These are phyloP conservation scores for Fabrea salina DNA, from an alignment of 169 alveolate species.

Conservation along the genomic window DNA sequence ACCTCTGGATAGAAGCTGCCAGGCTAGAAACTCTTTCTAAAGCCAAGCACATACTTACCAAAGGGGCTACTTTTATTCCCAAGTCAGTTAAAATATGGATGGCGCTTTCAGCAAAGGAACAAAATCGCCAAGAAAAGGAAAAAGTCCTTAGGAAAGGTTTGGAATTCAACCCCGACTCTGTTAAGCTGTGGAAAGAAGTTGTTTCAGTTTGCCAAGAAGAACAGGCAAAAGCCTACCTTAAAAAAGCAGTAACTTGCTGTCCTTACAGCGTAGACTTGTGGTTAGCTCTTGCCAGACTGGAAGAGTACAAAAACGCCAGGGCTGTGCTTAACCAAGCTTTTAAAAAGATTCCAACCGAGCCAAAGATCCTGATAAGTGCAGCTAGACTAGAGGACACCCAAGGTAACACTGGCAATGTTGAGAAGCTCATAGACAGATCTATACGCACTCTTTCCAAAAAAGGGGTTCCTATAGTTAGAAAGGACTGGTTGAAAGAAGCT, in stretches of 20 bases:
- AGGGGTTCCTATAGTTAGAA: slow-evolving; percentile 80
- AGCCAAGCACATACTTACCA: slow-evolving; percentile 92
- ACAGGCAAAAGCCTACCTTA: slow-evolving; percentile 91
- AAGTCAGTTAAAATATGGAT: slow-evolving; percentile 93
- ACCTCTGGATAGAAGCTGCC: slow-evolving; percentile 99
- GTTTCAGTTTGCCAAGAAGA: slow-evolving; percentile 91
- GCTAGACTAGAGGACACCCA: slow-evolving; percentile 96
- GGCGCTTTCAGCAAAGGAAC: slow-evolving; percentile 93
- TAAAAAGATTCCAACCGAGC: slow-evolving; percentile 93
- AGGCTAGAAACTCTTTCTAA: slow-evolving; percentile 94
- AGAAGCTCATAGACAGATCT: slow-evolving; percentile 83
- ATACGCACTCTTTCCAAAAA: slow-evolving; percentile 79
- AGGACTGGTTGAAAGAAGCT: slow-evolving; percentile 92
- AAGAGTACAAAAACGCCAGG: slow-evolving; percentile 96
- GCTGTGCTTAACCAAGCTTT: slow-evolving; percentile 96
- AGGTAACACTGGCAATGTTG: slow-evolving; percentile 78
- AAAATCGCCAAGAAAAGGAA: slow-evolving; percentile 82
- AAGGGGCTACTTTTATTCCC: slow-evolving; percentile 84
- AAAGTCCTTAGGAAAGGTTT: slow-evolving; percentile 92
- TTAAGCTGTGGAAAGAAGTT: slow-evolving; percentile 97
- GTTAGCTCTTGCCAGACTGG: slow-evolving; percentile 97
- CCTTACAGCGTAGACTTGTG: slow-evolving; percentile 97
- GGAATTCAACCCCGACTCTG: slow-evolving; percentile 95
- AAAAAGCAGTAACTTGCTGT: slow-evolving; percentile 97
- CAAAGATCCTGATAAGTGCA: slow-evolving; percentile 95